Base-by-base conservation (phyloP, 1,139 yeast genomes). In the Yamadazyma trypodendri region DNA sequence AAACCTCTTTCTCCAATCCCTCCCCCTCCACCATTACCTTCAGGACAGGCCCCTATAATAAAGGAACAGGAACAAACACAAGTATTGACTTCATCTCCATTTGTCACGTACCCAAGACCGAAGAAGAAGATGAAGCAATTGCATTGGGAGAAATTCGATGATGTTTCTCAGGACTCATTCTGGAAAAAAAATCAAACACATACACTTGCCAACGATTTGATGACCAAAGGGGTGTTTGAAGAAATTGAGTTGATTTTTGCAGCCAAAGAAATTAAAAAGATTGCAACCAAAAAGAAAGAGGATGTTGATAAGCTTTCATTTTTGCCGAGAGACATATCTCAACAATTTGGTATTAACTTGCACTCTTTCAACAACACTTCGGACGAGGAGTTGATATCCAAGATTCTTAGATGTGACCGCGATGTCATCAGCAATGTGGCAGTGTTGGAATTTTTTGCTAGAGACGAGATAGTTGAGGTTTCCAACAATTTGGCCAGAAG, bases 101-200 rank as follows among this genome's bases (percentile, higher is more conserved):
- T 78, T 50, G 86, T 79, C 36, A 68, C 68, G 37, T 75, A 76
- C 49, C 90, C 90, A 33, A 72, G 90, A 51, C 90, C 95, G 17
- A 82, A 82, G 65, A 79, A 75, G 63, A 84, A 81, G 68, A 68
- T 84, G 60, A 84, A 84, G 55, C 95, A 84, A 57, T 66, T 84
- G 47, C 95, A 85, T 53, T 85, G 94, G 94, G 94, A 85, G 49
- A 84, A 84, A 52, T 68, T 84, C 40, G 92, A 84, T 25, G 56
- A 56, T 23, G 42, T 42, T 7, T 72, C 83, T 2, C 75, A 72
- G 25, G 75, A 78, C 42, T 81, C 92, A 0, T 81, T 84, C 56
- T 84, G 94, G 94, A 60, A 63, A 27, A 55, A 61, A 29, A 52
- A 68, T 3, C 54, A 59, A 35, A 57, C 66, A 3, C 60, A 58